These are phyloP conservation scores for Anthracocystis walkeri DNA, from an alignment of 1,284 basidiomycete genomes.

Conservation along the genomic window DNA sequence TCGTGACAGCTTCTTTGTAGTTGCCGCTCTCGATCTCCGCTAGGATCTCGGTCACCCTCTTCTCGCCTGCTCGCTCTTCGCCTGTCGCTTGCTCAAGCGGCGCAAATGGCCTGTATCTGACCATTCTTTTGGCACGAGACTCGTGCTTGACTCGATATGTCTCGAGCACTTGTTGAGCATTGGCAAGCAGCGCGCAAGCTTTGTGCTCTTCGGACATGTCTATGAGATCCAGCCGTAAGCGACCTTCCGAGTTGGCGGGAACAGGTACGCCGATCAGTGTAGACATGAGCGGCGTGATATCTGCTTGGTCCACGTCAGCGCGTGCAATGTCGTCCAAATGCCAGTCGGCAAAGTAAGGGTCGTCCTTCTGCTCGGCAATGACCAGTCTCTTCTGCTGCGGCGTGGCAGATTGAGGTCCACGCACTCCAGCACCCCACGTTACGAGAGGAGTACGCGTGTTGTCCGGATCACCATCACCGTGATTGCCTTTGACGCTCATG, in stretches of 20 bases:
- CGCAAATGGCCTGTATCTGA: conserved; percentile 49
- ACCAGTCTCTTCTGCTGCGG: conserved; percentile 14
- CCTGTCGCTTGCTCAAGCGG: conserved; percentile 14
- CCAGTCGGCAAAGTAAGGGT: conserved; percentile 61
- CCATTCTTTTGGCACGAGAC: conserved; percentile 42
- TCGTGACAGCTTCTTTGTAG: conserved; percentile 74
- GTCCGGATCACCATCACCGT: conserved; percentile 89
- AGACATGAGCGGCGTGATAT: conserved; percentile 82
- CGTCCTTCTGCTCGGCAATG: conserved; percentile 16
- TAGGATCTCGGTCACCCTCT: conserved; percentile 68
- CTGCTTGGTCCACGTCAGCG: conserved; percentile 81
- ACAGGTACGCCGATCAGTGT: conserved; percentile 56
- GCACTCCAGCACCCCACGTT: conserved; percentile 81
- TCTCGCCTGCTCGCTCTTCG: conserved; percentile 70
- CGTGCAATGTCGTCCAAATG: conserved; percentile 47
- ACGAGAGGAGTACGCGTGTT: conserved; percentile 87
- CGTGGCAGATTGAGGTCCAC: conserved; percentile 21
- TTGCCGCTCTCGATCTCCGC: conserved; percentile 64
- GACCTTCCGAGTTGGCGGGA: conserved; percentile 70
- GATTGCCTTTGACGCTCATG: conserved; percentile 89
- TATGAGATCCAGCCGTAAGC: conserved; percentile 67
- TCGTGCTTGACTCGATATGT: conserved; percentile 82
- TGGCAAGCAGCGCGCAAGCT: conserved; percentile 77
- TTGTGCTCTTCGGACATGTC: conserved; percentile 70
- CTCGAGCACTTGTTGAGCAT: conserved; percentile 81